Percentiles rank a stretch among this genome's conserved stretches.
Evolutionary conservation across 169 alveolate species (phyloP).

Genomic region (Plasmodium yoelii): DNA sequence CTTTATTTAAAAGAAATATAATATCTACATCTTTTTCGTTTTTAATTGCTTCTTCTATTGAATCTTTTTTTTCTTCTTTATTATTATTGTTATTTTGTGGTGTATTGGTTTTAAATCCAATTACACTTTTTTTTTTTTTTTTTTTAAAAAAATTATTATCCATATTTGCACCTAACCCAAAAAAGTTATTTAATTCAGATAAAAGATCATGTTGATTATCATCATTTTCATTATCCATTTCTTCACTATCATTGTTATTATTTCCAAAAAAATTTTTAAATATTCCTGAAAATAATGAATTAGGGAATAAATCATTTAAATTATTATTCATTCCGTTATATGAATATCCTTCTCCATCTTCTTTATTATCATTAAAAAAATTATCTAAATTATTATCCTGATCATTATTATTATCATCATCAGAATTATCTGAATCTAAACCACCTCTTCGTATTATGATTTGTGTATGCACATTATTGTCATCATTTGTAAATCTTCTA

Average conservation of each 20-base stretch:
- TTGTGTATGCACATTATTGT: slow-evolving; percentile 68
- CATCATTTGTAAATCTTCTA: slow-evolving; percentile 61
- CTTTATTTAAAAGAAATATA: slow-evolving; percentile 52
- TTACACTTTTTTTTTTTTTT: slow-evolving; percentile 62
- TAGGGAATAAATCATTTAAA: slow-evolving; percentile 66
- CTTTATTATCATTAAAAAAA: not conserved
- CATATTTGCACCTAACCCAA: slow-evolving; percentile 58
- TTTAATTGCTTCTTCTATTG: slow-evolving; percentile 41
- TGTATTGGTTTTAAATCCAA: slow-evolving; percentile 67
- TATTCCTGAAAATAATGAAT: slow-evolving; percentile 49
- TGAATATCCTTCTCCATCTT: slow-evolving; percentile 1
- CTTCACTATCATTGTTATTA: slow-evolving; percentile 4
- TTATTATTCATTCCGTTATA: slow-evolving; percentile 4
- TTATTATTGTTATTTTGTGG: not conserved
- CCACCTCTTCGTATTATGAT: slow-evolving; percentile 59
- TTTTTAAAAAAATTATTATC: slow-evolving; percentile 37
- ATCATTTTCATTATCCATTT: not conserved
- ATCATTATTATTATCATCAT: slow-evolving; percentile 1
- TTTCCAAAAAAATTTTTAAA: slow-evolving; percentile 65
- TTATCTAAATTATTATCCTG: slow-evolving; percentile 3
- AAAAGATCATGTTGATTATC: slow-evolving; percentile 33
- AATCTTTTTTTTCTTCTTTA: slow-evolving; percentile 1
- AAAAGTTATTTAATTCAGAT: slow-evolving; percentile 67
- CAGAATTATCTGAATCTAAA: not conserved
- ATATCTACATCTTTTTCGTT: slow-evolving; percentile 72